phyloP scores from a whole-genome alignment of 1,284 basidiomycete genomes.

The Cryptococcus sp. region DNA sequence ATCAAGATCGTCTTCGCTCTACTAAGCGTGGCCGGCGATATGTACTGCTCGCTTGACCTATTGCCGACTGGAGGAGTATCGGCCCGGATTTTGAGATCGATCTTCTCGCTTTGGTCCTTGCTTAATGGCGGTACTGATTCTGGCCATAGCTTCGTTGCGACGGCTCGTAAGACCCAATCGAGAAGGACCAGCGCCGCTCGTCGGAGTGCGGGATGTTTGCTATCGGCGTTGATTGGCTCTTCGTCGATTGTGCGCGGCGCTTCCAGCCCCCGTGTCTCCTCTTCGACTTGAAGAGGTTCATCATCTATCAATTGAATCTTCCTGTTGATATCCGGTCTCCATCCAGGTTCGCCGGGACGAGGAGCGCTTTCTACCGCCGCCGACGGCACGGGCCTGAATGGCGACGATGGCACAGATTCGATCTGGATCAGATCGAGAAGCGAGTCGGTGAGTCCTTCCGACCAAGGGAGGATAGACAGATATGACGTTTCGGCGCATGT shows the following conservation, averaged over 20 bases:
- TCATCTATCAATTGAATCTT: constrained; percentile 21
- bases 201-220: constrained; percentile 75
- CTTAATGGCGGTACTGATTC: background rate
- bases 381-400: constrained; percentile 9
- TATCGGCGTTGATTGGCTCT: constrained; percentile 60
- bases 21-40: constrained; percentile 43
- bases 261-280: constrained; percentile 9
- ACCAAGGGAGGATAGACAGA: constrained; percentile 66
- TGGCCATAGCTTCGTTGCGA: constrained; percentile 55
- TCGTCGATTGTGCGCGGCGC: constrained; percentile 55
- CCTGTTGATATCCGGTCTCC: constrained; percentile 3
- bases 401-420: constrained; percentile 60
- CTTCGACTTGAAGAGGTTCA: constrained; percentile 18
- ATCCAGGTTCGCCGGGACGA: constrained; percentile 15
- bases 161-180: constrained; percentile 56
- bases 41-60: background rate
- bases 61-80: background rate
- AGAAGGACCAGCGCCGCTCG: constrained; percentile 80
- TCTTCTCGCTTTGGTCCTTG: background rate
- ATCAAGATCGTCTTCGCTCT: constrained; percentile 66
- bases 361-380: background rate
- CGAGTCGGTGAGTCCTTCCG: constrained; percentile 63
- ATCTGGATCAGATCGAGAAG: constrained; percentile 78
- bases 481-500: constrained; percentile 68
- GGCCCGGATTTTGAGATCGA: constrained; percentile 23